Base-by-base conservation (phyloP, 805 yeast genomes). In the Candida morakotiae region DNA sequence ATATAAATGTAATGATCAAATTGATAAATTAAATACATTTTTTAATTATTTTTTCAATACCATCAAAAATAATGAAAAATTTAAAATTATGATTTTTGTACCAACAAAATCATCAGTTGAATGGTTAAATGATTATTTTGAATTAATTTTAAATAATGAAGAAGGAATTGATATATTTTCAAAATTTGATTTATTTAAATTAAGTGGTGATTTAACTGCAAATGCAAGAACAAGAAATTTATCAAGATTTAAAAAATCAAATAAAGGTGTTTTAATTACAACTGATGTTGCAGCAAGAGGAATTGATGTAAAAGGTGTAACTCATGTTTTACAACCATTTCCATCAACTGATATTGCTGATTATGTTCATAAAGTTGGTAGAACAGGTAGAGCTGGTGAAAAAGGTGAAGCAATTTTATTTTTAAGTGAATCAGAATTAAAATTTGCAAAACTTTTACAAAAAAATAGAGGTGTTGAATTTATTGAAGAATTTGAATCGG, bases 201-300 rank as follows among this genome's bases (percentile, higher is more conserved):
- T 36, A 30, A 95, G 88, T 50, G 95, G 97, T 37, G 79, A 81
- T 52, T 62, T 84, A 58, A 58, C 82, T 20, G 95, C 87, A 62
- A 65, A 69, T 18, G 71, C 67, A 31, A 80, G 98, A 56, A 83
- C 81, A 44, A 63, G 67, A 43, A 60, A 77, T 18, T 77, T 84
- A 25, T 68, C 67, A 35, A 52, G 53, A 24, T 85, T 81, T 67
- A 74, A 80, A 46, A 48, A 43, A 40, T 34, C 41, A 18, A 52
- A 38, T 48, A 68, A 59, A 20, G 84, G 87, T 39, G 55, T 89
- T 31, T 69, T 91, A 40, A 76, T 91, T 38, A 81, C 91, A 39
- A 85, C 96, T 5, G 95, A 88, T 62, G 97, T 91, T 41, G 94
- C 89, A 43, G 96, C 97, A 10, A 79, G 98, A 64, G 98, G 98